Conservation (phyloP, 371 early-diverging fungal genomes). For the Cokeromyces recurvatus region DNA sequence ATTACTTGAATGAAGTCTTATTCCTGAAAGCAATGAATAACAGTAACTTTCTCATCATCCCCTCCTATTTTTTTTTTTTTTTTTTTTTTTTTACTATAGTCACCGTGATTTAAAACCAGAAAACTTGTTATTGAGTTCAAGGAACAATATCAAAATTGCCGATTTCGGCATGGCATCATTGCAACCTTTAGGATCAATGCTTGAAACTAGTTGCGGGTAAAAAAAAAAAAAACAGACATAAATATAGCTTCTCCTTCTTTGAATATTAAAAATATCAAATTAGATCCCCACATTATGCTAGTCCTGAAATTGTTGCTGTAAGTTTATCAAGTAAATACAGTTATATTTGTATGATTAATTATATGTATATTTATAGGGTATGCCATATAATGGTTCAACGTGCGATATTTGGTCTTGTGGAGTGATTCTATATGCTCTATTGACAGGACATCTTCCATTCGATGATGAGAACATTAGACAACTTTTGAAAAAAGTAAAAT, state of each 20-base stretch:
- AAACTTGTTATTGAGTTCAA: constrained; percentile 86
- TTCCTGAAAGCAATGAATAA: too few relatives aligned
- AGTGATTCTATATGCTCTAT: constrained; percentile 69
- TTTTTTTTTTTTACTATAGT: too few relatives aligned
- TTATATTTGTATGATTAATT: too few relatives aligned
- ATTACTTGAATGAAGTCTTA: too few relatives aligned
- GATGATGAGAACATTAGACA: constrained; percentile 79
- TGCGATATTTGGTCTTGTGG: constrained; percentile 82
- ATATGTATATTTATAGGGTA: constrained; percentile 56
- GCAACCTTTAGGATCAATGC: constrained; percentile 65
- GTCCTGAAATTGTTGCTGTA: constrained; percentile 88
- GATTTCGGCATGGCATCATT: constrained; percentile 86
- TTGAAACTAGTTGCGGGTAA: constrained; percentile 80
- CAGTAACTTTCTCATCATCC: too few relatives aligned
- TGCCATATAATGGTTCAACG: constrained; percentile 70
- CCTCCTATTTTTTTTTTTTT: too few relatives aligned
- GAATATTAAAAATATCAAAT: too few relatives aligned
- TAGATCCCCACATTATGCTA: constrained; percentile 89
- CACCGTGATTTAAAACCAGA: constrained; percentile 98
- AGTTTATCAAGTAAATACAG: too few relatives aligned
- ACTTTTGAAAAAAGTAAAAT: constrained; percentile 63
- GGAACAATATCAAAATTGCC: constrained; percentile 77
- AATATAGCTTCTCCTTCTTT: too few relatives aligned
- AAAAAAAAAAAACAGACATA: neutral
- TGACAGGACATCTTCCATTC: constrained; percentile 78